Conservation (phyloP, 116 monocot genomes). For the Phalaenopsis hybrid region DNA sequence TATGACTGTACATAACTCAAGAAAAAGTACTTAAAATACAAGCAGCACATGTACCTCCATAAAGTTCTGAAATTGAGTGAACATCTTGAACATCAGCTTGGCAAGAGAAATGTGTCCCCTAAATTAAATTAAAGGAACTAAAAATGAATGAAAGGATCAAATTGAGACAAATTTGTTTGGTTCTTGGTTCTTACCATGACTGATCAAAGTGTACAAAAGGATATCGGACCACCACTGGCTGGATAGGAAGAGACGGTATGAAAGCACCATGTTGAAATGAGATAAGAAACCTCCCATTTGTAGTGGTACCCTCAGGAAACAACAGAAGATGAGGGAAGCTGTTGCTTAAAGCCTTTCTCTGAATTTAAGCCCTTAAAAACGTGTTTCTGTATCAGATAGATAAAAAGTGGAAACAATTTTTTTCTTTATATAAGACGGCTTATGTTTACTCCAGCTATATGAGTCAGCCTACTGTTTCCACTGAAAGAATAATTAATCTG, state of each 20-base stretch:
- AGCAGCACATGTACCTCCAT: constrained; percentile 59
- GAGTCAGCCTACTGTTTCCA: not conserved
- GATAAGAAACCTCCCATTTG: constrained; percentile 78
- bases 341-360: constrained; percentile 89
- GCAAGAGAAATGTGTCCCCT: constrained; percentile 82
- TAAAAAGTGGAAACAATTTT: constrained; percentile 28
- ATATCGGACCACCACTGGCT: constrained; percentile 84
- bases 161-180: not conserved
- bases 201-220: constrained; percentile 97
- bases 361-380: constrained; percentile 76
- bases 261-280: constrained; percentile 97
- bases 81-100: constrained; percentile 94
- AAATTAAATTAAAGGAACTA: constrained; percentile 13
- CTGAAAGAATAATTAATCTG: not conserved
- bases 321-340: constrained; percentile 71
- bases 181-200: constrained; percentile 33
- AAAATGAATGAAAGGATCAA: constrained; percentile 4
- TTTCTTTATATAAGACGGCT: not conserved
- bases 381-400: constrained; percentile 81
- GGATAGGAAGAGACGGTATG: constrained; percentile 71
- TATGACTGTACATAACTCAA: not conserved
- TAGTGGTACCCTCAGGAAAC: constrained; percentile 98
- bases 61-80: constrained; percentile 96
- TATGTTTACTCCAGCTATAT: constrained; percentile 1
- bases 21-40: not conserved